These are phyloP conservation scores for Lasiosphaeria miniovina DNA, from an alignment of 495 filamentous ascomycete species.

Conservation along the genomic window DNA sequence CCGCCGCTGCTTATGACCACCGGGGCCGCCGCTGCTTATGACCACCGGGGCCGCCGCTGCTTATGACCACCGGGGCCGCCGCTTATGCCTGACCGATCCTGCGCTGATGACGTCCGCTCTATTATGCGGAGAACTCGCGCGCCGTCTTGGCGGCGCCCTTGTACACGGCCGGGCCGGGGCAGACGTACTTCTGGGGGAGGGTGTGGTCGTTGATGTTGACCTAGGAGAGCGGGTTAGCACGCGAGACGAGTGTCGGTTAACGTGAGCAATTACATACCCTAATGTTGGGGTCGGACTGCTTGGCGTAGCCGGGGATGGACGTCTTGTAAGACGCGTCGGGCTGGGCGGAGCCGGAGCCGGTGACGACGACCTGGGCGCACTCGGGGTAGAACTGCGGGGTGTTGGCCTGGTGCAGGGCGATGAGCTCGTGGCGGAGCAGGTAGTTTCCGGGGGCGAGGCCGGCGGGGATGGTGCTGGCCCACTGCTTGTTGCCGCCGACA, in stretches of 20 bases:
- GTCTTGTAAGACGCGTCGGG: constrained; percentile 44
- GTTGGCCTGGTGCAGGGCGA: constrained; percentile 59
- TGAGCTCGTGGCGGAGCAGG: constrained; percentile 57
- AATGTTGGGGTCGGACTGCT: constrained; percentile 50
- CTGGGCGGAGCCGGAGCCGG: constrained; percentile 45
- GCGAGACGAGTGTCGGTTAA: background rate
- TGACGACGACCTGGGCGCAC: constrained; percentile 54
- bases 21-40: too few species aligned
- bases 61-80: background rate
- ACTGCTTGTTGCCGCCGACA: constrained; percentile 47
- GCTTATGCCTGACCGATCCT: background rate
- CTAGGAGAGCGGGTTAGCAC: constrained; percentile 9
- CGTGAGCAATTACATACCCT: constrained; percentile 30
- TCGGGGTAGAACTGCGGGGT: constrained; percentile 61
- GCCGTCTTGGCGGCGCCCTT: constrained; percentile 18
- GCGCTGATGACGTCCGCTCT: background rate
- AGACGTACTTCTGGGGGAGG: constrained; percentile 24
- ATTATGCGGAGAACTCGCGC: constrained; percentile 16
- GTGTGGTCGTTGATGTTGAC: constrained; percentile 27
- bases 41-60: too few species aligned
- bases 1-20: background rate
- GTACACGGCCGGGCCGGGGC: constrained; percentile 31
- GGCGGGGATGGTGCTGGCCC: constrained; percentile 51
- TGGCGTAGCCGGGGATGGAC: constrained; percentile 51
- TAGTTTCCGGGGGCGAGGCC: constrained; percentile 54